phyloP scores from a whole-genome alignment of 768 basidiomycete species.

The Lyophyllum decastes region DNA sequence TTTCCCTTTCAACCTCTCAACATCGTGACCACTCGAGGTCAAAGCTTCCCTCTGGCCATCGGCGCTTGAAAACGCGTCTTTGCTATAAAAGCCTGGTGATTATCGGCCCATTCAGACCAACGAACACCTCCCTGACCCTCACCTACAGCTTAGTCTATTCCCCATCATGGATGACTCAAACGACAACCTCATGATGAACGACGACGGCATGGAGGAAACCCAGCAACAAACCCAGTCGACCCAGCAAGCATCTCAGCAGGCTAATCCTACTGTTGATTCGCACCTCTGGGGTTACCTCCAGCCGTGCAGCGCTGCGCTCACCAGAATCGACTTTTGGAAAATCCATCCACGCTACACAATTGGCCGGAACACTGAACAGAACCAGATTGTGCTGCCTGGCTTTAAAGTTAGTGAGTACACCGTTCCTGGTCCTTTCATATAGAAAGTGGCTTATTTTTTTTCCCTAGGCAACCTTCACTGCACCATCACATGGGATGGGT shows the following conservation, averaged over 20 bases:
- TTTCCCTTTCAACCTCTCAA: conserved; percentile 14
- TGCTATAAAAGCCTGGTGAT: conserved; percentile 24
- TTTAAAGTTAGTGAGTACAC: conserved; percentile 70
- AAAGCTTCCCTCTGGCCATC: conserved; percentile 17
- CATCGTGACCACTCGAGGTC: conserved; percentile 11
- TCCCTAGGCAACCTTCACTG: conserved; percentile 60
- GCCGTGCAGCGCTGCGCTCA: conserved; percentile 54
- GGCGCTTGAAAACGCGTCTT: conserved; percentile 34
- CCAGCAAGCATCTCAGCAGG: conserved; percentile 42
- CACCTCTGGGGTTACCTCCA: conserved; percentile 75
- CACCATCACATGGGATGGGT: conserved; percentile 59
- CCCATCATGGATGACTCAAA: conserved; percentile 20
- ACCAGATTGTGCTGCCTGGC: conserved; percentile 61
- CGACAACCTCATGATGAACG: conserved; percentile 12
- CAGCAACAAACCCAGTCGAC: conserved; percentile 47
- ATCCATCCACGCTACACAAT: conserved; percentile 47
- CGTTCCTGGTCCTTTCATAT: not conserved
- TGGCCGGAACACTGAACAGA: conserved; percentile 52
- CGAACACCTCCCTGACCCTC: not conserved
- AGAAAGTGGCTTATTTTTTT: conserved; percentile 1
- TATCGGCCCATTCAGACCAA: not conserved
- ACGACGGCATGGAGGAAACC: conserved; percentile 30
- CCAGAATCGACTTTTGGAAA: conserved; percentile 65
- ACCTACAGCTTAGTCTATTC: not conserved
- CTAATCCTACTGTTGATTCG: conserved; percentile 27